Evolutionary conservation across 106 monocot species (phyloP), one percentile per base, ranked within the genome.

Genomic region (Amphibolis antarctica): DNA sequence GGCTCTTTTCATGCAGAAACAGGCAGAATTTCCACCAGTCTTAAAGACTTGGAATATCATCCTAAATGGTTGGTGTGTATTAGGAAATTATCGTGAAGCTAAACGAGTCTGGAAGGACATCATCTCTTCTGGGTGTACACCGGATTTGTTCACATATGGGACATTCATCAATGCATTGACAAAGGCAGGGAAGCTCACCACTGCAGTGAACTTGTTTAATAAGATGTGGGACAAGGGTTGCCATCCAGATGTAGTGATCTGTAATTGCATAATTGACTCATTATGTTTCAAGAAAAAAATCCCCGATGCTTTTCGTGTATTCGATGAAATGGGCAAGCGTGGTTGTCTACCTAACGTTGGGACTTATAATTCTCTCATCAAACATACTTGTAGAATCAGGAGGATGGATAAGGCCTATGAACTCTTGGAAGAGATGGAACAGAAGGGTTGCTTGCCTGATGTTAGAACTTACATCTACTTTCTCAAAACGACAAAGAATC

Each of bases 101-200:
- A 87, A 82, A 66, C 72, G 92, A 66, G 69, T 92, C 63, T 92
- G 92, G 92, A 92, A 92, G 54, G 86, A 87, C 27, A 92, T 87
- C 29, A 70, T 92, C 20, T 66, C 75, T 47, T 87, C 86, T 27
- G 68, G 71, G 43, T 82, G 83, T 71, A 80, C 80, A 59, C 86
- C 84, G 0, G 92, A 92, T 69, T 22, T 84, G 50, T 76, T 75
- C 75, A 92, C 92, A 1, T 92, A 92, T 57, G 75, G 86, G 21
- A 87, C 73, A 23, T 84, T 92, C 63, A 87, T 92, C 42, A 87
- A 86, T 72, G 74, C 75, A 4, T 66, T 92, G 72, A 69, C 92
- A 0, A 92, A 92, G 66, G 64, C 81, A 42, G 92, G 86, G 28
- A 87, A 84, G 46, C 26, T 86, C 50, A 75, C 66, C 52, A 71